These are phyloP conservation scores for Oryza coarctata DNA, from an alignment of 176 grass and related monocot genomes.

Conservation along the genomic window DNA sequence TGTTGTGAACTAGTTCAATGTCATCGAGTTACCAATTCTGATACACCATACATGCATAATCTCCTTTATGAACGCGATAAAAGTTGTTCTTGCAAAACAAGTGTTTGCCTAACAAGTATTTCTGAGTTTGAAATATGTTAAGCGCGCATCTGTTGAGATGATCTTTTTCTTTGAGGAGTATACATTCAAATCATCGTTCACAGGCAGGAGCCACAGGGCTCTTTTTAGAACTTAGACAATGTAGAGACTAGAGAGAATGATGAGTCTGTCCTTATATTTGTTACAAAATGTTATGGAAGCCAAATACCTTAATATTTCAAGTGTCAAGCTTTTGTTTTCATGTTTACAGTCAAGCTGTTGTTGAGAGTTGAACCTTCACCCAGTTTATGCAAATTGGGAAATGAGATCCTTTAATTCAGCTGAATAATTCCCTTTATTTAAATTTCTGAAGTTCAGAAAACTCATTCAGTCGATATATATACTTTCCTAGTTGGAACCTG, in stretches of 20 bases:
- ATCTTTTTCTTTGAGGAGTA: slow-evolving; percentile 18
- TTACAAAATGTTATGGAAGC: background rate
- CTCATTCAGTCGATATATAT: background rate
- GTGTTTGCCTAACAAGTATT: background rate
- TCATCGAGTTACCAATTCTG: background rate
- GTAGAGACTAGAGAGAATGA: slow-evolving; percentile 10
- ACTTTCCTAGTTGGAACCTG: slow-evolving; percentile 5
- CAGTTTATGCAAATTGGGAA: background rate
- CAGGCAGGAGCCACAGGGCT: background rate
- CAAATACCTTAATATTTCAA: slow-evolving; percentile 22
- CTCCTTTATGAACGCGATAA: background rate
- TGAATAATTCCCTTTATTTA: slow-evolving; percentile 5
- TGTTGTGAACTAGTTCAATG: too few relatives aligned
- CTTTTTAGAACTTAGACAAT: slow-evolving; percentile 15
- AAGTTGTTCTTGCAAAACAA: background rate
- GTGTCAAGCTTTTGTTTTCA: slow-evolving; percentile 13
- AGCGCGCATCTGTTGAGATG: background rate
- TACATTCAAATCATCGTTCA: background rate
- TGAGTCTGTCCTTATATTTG: background rate
- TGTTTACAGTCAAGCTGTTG: background rate
- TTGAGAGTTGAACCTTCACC: background rate
- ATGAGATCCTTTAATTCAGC: background rate
- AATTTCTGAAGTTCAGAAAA: slow-evolving; percentile 21
- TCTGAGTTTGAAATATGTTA: background rate
- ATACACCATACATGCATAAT: background rate